Base-by-base conservation (phyloP, 805 yeast genomes). In the Candida sakaeoensis region DNA sequence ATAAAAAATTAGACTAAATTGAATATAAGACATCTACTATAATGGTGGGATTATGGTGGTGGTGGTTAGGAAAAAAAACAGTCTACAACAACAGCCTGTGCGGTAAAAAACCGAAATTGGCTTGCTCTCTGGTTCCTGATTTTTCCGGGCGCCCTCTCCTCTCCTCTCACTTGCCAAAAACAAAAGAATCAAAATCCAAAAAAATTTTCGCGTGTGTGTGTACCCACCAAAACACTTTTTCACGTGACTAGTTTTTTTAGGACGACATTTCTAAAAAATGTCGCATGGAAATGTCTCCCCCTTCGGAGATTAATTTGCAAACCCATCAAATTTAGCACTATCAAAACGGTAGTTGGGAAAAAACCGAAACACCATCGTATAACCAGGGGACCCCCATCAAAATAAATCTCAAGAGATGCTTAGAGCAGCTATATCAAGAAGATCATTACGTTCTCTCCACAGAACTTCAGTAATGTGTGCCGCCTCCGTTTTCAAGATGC, bases 401-500 rank as follows among this genome's bases (percentile, higher is more conserved):
- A n/a, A n/a, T n/a, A n/a, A n/a, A n/a, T n/a, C 16, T 8, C 8
- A 13, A 5, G 22, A 13, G 15, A 40, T 40, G 42, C 38, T 40
- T 30, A 40, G 39, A 34, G 42, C 39, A 29, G 39, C 28, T 15
- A 39, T 25, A 33, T 15, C 35, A 24, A 40, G 14, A 17, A 40
- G 42, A 39, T 18, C 31, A 10, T 22, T 22, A 36, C 34, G 44
- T 22, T 33, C 31, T 22, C 28, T 45, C 7, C 44, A 39, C 19
- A 24, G 25, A n/a, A 27, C 48, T 4, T 21, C 38, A 22, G n/a
- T 34, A 9, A 25, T 21, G 13, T 18, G 33, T 29, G 73, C 65
- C 2, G 79, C 75, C 4, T 55, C 66, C 15, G 62, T 69, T 26
- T 88, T 87, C 66, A 80, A 72, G 39, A 91, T 91, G 98, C 99